Evolutionary conservation across 163 green algal genomes (phyloP).

Genomic region (Coccomyxa subellipsoidea): DNA sequence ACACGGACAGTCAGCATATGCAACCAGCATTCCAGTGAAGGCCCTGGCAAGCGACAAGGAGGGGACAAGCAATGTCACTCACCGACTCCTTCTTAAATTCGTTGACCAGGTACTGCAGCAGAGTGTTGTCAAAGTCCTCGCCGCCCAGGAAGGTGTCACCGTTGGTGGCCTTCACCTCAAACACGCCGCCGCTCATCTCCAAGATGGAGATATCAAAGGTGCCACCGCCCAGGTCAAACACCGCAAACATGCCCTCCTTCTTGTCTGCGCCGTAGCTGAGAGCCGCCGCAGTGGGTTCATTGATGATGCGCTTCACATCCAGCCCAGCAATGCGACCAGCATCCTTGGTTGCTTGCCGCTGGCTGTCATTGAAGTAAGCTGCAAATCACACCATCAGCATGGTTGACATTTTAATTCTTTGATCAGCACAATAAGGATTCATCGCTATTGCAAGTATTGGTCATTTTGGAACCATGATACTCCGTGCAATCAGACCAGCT

Average conservation of each 20-base stretch:
- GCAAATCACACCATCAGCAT: not conserved
- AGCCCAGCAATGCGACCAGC: conserved; percentile 88
- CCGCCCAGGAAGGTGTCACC: conserved; percentile 96
- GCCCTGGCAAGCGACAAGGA: too few species aligned
- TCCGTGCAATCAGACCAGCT: too few species aligned
- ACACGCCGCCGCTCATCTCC: conserved; percentile 92
- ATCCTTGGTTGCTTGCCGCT: conserved; percentile 95
- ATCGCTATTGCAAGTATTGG: too few species aligned
- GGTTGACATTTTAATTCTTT: not conserved
- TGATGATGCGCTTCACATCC: conserved; percentile 96
- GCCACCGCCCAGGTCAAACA: conserved; percentile 92
- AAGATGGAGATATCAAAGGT: conserved; percentile 98
- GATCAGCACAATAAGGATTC: not conserved
- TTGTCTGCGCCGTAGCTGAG: conserved; percentile 93
- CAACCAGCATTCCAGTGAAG: too few species aligned
- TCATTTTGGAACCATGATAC: too few species aligned
- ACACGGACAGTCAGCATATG: not conserved
- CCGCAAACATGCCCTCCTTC: conserved; percentile 79
- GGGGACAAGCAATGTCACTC: conserved; percentile 1
- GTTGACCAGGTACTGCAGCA: conserved; percentile 60
- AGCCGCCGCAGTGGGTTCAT: conserved; percentile 95
- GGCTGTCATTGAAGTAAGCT: conserved; percentile 98
- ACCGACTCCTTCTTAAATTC: conserved; percentile 80
- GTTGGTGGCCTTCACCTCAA: conserved; percentile 96
- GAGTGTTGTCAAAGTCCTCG: conserved; percentile 92